Evolutionary conservation across 2,329 filamentous ascomycete genomes (phyloP).

Genomic region (Balansia obtecta): DNA sequence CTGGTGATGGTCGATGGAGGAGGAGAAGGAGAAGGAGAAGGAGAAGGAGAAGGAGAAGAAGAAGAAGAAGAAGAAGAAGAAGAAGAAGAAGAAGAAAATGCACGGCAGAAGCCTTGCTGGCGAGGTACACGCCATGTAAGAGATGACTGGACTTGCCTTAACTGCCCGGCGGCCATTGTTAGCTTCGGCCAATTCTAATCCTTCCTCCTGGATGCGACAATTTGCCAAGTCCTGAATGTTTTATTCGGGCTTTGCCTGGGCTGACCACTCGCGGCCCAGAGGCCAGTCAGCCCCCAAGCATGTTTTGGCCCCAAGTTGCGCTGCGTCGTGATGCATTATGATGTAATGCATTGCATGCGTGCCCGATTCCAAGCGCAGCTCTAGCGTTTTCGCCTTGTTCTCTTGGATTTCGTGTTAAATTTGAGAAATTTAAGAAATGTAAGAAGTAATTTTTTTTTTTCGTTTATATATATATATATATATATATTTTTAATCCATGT

Average conservation of each 20-base stretch:
- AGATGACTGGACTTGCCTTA: not conserved
- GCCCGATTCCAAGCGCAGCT: too few relatives aligned
- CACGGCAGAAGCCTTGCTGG: not conserved
- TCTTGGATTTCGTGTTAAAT: too few relatives aligned
- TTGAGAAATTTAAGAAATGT: too few relatives aligned
- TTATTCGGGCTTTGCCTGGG: too few relatives aligned
- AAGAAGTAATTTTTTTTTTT: too few relatives aligned
- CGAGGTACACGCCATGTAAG: not conserved
- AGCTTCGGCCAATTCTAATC: slow-evolving; percentile 4
- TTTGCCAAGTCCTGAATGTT: not conserved
- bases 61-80: not conserved
- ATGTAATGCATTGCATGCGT: not conserved
- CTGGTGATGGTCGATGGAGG: not conserved
- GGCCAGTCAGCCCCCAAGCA: not conserved
- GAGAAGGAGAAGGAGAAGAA: not conserved
- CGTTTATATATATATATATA: too few relatives aligned
- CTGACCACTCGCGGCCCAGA: not conserved
- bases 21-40: not conserved
- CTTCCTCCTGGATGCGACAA: not conserved
- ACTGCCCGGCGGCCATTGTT: not conserved
- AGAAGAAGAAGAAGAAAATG: too few relatives aligned
- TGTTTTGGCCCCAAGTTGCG: not conserved
- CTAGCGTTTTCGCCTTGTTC: too few relatives aligned
- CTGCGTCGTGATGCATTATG: not conserved
- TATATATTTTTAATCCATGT: too few relatives aligned